Evolutionary conservation across 495 filamentous ascomycete genomes (phyloP).

Genomic region (Penicillium arizonense): DNA sequence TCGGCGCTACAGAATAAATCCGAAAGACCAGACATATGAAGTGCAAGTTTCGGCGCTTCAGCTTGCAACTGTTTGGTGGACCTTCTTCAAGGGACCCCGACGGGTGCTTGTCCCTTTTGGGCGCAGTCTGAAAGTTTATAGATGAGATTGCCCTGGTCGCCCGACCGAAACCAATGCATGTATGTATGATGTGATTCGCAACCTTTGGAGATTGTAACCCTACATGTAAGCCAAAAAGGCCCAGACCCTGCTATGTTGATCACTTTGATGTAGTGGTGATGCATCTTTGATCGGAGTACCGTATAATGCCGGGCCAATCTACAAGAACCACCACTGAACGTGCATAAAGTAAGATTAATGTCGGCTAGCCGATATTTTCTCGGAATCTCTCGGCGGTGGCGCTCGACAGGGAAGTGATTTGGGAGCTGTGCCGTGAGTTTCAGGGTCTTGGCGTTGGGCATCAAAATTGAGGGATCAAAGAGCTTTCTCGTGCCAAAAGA

Average conservation of each 20-base stretch:
- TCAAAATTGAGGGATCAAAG: background rate
- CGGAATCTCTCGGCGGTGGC: constrained; percentile 9
- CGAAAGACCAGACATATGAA: no score
- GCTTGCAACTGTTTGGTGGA: background rate
- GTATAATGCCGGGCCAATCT: constrained; percentile 6
- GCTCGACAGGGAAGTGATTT: background rate
- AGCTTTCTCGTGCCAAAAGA: background rate
- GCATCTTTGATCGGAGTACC: background rate
- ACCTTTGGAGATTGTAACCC: background rate
- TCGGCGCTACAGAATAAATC: no score
- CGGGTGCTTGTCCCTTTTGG: constrained; percentile 1
- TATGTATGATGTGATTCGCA: constrained; percentile 1
- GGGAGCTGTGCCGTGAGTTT: background rate
- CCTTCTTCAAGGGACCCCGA: background rate
- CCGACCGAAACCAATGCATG: background rate
- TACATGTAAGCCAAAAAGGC: background rate
- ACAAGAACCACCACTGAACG: background rate
- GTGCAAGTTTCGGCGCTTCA: no score
- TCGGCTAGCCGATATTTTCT: constrained; percentile 20
- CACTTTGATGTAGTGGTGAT: background rate
- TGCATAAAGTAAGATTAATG: constrained; percentile 4
- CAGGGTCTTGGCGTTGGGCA: background rate
- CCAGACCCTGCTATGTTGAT: background rate
- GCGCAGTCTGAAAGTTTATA: background rate
- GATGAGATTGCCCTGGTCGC: background rate